phyloP scores from a whole-genome alignment of 495 filamentous ascomycete genomes.

The Articulospora tetracladia region DNA sequence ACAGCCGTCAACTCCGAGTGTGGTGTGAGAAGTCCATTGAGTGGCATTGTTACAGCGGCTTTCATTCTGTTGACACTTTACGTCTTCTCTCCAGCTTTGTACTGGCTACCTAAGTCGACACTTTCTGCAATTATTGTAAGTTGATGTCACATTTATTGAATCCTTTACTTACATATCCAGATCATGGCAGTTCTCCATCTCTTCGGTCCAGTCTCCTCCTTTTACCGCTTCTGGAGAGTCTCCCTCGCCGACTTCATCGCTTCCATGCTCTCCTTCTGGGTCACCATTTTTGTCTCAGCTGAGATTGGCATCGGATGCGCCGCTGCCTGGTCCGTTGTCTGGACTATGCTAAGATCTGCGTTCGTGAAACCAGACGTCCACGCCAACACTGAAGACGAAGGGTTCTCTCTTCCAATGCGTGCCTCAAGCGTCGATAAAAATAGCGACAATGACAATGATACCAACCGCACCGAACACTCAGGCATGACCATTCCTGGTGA shows the following conservation, averaged over 20 bases:
- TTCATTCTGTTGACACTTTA: conserved; percentile 45
- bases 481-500: background rate
- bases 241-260: background rate
- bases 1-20: conserved; percentile 75
- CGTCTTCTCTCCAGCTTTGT: conserved; percentile 42
- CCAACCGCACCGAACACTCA: background rate
- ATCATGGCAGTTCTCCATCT: conserved; percentile 3
- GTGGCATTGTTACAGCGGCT: conserved; percentile 40
- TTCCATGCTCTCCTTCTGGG: conserved; percentile 4
- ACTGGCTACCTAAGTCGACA: conserved; percentile 48
- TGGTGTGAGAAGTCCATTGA: conserved; percentile 34
- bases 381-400: background rate
- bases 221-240: background rate
- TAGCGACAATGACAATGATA: background rate
- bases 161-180: background rate
- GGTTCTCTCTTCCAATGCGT: background rate
- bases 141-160: background rate
- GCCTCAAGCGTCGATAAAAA: background rate
- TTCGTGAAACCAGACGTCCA: background rate
- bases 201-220: background rate
- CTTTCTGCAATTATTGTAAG: conserved; percentile 33
- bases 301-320: conserved; percentile 1
- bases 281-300: background rate
- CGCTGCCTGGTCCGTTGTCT: background rate
- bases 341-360: background rate